Percentiles rank a stretch among this genome's conserved stretches.
phyloP scores from a whole-genome alignment of 441 rosid genomes.

The Eruca vesicaria region DNA sequence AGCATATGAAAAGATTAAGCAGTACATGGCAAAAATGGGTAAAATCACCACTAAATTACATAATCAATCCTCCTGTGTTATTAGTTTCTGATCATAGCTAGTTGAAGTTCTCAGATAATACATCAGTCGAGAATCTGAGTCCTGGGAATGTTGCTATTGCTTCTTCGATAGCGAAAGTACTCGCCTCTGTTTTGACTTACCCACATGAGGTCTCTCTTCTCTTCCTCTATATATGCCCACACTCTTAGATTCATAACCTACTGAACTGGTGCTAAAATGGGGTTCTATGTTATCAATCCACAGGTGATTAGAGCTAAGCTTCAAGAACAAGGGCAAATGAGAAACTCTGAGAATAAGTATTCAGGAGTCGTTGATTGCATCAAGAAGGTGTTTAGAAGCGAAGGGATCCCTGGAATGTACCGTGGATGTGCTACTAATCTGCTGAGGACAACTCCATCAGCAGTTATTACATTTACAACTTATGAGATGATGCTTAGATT shows the following conservation, averaged over 20 bases:
- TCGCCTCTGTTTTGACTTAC: slow-evolving; percentile 80
- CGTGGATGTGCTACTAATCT: slow-evolving; percentile 95
- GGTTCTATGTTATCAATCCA: slow-evolving; percentile 12
- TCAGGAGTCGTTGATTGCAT: slow-evolving; percentile 74
- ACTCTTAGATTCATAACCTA: slow-evolving; percentile 7
- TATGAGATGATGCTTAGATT: slow-evolving; percentile 84
- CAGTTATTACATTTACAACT: slow-evolving; percentile 88
- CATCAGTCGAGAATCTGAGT: slow-evolving; percentile 56
- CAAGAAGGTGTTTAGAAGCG: slow-evolving; percentile 67
- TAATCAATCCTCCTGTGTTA: neutral
- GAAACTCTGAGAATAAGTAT: slow-evolving; percentile 50
- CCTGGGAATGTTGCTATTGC: slow-evolving; percentile 70
- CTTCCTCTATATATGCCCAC: neutral
- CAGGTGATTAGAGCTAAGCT: slow-evolving; percentile 97
- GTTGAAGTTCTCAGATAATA: slow-evolving; percentile 51
- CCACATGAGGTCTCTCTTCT: slow-evolving; percentile 75
- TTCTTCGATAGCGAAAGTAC: slow-evolving; percentile 74
- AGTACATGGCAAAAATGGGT: slow-evolving; percentile 73
- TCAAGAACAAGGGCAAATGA: slow-evolving; percentile 90
- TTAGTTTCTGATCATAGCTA: slow-evolving; percentile 35
- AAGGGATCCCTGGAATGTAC: slow-evolving; percentile 82
- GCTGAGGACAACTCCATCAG: slow-evolving; percentile 87
- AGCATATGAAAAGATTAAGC: slow-evolving; percentile 82
- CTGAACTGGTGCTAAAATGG: neutral
- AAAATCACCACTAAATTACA: slow-evolving; percentile 15